A percentile compares a stretch with the other conserved stretches of the same genome.
Evolutionary conservation across 176 grass and related monocot genomes (phyloP).

Genomic region (Paspalum vaginatum): DNA sequence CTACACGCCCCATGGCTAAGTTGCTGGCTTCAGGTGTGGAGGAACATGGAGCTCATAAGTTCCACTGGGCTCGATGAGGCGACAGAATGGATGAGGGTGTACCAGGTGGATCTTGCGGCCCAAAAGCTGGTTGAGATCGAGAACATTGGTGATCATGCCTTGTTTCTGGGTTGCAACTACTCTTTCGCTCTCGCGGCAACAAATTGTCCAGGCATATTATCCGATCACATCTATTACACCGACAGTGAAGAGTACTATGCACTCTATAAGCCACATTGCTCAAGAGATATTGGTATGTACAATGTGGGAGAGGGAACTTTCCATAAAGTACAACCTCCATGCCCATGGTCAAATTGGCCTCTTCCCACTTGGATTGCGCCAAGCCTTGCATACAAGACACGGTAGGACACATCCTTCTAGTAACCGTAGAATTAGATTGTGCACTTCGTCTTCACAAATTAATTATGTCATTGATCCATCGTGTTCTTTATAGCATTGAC

Average conservation of each 20-base stretch:
- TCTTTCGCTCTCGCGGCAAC: background rate
- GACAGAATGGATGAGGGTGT: background rate
- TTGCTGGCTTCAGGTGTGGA: slow-evolving; percentile 17
- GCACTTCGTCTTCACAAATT: no score
- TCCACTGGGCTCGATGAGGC: background rate
- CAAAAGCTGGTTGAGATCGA: slow-evolving; percentile 18
- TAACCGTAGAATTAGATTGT: no score
- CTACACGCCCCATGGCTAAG: background rate
- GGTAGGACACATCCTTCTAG: background rate
- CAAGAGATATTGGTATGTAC: slow-evolving; percentile 14
- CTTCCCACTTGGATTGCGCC: slow-evolving; percentile 19
- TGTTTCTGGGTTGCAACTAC: slow-evolving; percentile 6
- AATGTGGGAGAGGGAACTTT: no score
- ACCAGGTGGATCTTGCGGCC: slow-evolving; percentile 4
- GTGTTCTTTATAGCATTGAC: no score
- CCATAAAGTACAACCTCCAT: background rate
- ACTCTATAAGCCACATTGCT: background rate
- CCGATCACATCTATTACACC: background rate
- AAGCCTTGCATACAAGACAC: background rate
- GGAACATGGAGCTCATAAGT: background rate
- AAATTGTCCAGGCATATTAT: background rate
- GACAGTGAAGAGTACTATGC: slow-evolving; percentile 10
- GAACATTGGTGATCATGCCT: background rate
- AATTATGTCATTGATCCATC: no score
- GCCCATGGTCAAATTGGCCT: slow-evolving; percentile 16